Conservation (phyloP, 2,329 filamentous ascomycete genomes). For the Diaporthe citri region DNA sequence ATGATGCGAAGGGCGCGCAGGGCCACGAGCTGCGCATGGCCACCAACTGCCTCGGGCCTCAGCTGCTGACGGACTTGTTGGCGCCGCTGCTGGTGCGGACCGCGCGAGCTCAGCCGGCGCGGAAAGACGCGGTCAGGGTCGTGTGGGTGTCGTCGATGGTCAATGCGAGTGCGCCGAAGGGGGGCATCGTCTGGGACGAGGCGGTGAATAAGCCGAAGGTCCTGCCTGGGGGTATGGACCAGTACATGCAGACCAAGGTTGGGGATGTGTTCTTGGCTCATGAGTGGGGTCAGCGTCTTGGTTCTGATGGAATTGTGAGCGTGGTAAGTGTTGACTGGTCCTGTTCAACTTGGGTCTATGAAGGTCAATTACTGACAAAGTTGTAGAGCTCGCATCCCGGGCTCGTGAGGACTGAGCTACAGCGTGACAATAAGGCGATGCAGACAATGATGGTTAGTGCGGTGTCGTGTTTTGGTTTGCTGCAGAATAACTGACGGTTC, state of each 20-base stretch:
- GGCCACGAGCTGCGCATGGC: conserved; percentile 28
- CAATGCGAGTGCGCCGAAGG: neutral
- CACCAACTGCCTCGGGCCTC: conserved; percentile 30
- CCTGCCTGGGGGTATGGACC: conserved; percentile 16
- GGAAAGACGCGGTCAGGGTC: neutral
- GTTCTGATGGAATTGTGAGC: conserved; percentile 13
- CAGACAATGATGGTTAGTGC: conserved; percentile 21
- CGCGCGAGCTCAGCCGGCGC: neutral
- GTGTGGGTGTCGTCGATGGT: conserved; percentile 31
- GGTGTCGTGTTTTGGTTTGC: fast-evolving
- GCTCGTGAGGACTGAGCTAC: conserved; percentile 27
- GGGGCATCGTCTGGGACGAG: conserved; percentile 27
- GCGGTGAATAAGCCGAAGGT: neutral
- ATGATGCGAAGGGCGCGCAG: neutral
- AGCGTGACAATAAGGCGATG: conserved; percentile 26
- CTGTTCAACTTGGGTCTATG: neutral
- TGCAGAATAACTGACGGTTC: neutral
- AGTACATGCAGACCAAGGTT: conserved; percentile 28
- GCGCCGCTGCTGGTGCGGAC: conserved; percentile 18
- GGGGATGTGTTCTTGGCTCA: conserved; percentile 14
- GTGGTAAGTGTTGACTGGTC: neutral
- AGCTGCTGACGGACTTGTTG: conserved; percentile 16
- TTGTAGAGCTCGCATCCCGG: neutral
- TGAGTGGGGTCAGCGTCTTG: conserved; percentile 22
- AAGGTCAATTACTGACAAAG: neutral